A percentile compares a stretch with the other conserved stretches of the same genome.
phyloP scores from a whole-genome alignment of 495 filamentous ascomycete species.

The Bathelium albidoporum region DNA sequence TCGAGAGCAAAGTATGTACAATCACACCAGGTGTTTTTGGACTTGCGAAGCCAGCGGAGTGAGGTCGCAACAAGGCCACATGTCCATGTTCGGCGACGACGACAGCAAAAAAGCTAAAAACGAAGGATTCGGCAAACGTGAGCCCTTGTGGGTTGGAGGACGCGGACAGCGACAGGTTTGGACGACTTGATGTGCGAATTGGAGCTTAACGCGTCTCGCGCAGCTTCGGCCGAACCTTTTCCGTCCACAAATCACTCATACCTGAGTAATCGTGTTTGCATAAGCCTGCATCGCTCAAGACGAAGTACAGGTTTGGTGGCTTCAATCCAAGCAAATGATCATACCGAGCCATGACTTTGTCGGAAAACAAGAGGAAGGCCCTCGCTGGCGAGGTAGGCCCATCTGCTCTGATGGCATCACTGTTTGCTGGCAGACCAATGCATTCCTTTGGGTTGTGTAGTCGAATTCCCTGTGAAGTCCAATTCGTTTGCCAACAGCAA shows the following conservation, averaged over 20 bases:
- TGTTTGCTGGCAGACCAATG: not conserved
- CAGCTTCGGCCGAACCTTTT: not conserved
- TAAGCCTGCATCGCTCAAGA: no score
- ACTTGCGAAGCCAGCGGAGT: not conserved
- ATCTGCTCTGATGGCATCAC: not conserved
- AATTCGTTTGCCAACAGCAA: no score
- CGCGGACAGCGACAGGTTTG: not conserved
- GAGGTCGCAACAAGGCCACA: not conserved
- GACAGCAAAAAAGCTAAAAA: not conserved
- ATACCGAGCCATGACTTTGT: slow-evolving; percentile 14
- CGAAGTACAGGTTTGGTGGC: no score
- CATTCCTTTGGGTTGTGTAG: not conserved
- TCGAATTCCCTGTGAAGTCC: no score
- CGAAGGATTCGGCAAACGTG: not conserved
- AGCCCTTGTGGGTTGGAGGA: not conserved
- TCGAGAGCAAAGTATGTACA: not conserved
- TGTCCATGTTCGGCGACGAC: not conserved
- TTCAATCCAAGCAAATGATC: no score
- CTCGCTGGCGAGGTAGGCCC: slow-evolving; percentile 25
- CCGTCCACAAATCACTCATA: not conserved
- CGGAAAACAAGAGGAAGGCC: slow-evolving; percentile 31
- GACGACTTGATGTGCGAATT: not conserved
- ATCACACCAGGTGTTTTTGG: not conserved
- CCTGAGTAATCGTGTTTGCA: no score
- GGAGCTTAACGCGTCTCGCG: not conserved